These are phyloP conservation scores for Phialophora macrospora DNA, from an alignment of 2,329 filamentous ascomycete species.

Conservation along the genomic window DNA sequence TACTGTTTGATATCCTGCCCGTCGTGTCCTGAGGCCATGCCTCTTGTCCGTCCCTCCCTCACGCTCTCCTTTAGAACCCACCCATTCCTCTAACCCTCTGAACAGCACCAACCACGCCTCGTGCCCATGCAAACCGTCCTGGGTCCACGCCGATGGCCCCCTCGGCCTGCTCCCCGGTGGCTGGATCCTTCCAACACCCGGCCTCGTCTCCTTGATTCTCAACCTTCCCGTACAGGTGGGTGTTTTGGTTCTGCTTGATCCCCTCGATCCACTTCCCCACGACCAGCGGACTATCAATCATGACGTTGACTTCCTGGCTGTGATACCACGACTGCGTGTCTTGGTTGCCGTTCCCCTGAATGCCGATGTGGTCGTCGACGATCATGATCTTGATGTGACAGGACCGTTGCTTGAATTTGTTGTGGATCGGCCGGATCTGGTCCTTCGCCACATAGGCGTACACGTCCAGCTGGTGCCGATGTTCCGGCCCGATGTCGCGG, in stretches of 20 bases:
- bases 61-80: conserved; percentile 54
- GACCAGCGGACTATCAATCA: conserved; percentile 68
- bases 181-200: conserved; percentile 65
- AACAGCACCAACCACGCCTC: conserved; percentile 62
- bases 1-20: too few relatives aligned
- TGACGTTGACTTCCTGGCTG: conserved; percentile 75
- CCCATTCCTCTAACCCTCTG: conserved; percentile 63
- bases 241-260: conserved; percentile 70
- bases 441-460: conserved; percentile 77
- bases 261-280: conserved; percentile 68
- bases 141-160: conserved; percentile 60
- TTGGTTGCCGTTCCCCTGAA: conserved; percentile 76
- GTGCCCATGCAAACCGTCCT: conserved; percentile 63
- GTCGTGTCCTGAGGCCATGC: too few relatives aligned
- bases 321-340: conserved; percentile 83
- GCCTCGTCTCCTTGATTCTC: conserved; percentile 52
- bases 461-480: conserved; percentile 61
- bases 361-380: conserved; percentile 69
- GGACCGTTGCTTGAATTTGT: conserved; percentile 66
- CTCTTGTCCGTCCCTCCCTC: not conserved
- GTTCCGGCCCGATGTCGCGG: conserved; percentile 58
- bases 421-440: conserved; percentile 69
- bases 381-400: conserved; percentile 82
- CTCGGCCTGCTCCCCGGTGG: conserved; percentile 53
- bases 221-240: conserved; percentile 61